Conservation (phyloP, 2,329 filamentous ascomycete species). For the Aureobasidium sp. region DNA sequence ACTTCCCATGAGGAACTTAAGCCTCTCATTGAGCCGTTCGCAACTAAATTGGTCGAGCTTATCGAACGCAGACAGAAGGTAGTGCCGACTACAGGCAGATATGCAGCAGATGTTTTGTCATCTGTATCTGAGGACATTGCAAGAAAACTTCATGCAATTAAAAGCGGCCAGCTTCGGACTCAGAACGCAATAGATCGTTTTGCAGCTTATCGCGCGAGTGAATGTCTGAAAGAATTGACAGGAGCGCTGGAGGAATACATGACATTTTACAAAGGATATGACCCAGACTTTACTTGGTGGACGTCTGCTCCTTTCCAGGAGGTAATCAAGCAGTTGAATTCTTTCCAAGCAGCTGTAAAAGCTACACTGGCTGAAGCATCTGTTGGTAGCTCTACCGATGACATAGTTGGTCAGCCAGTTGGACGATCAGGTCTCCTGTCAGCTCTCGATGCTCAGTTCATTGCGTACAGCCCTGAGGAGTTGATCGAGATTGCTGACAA, state of each 20-base stretch:
- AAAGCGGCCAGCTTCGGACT: not conserved
- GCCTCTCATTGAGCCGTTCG: slow-evolving; percentile 39
- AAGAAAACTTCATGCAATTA: slow-evolving; percentile 28
- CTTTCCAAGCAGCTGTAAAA: slow-evolving; percentile 33
- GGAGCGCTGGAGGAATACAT: slow-evolving; percentile 42
- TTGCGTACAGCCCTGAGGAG: slow-evolving; percentile 53
- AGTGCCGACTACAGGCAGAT: slow-evolving; percentile 37
- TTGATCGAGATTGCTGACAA: slow-evolving; percentile 45
- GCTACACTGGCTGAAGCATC: slow-evolving; percentile 40
- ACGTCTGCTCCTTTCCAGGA: slow-evolving; percentile 39
- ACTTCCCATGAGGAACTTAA: slow-evolving; percentile 1
- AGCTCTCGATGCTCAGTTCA: slow-evolving; percentile 51
- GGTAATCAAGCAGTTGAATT: slow-evolving; percentile 32
- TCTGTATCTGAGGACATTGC: slow-evolving; percentile 23
- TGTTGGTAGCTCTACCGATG: slow-evolving; percentile 37
- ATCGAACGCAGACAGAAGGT: slow-evolving; percentile 44
- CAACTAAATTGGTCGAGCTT: slow-evolving; percentile 36
- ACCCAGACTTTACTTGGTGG: slow-evolving; percentile 55
- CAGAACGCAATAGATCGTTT: slow-evolving; percentile 33
- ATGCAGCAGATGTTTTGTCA: slow-evolving; percentile 39
- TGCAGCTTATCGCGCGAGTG: slow-evolving; percentile 43
- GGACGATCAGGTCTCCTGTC: slow-evolving; percentile 45
- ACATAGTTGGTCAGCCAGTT: slow-evolving; percentile 53
- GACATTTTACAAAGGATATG: slow-evolving; percentile 48
- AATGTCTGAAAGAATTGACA: slow-evolving; percentile 36